A percentile compares a stretch with the other conserved stretches of the same genome.
Evolutionary conservation across 805 yeast species (phyloP).

Genomic region (Monosporozyma servazzii): DNA sequence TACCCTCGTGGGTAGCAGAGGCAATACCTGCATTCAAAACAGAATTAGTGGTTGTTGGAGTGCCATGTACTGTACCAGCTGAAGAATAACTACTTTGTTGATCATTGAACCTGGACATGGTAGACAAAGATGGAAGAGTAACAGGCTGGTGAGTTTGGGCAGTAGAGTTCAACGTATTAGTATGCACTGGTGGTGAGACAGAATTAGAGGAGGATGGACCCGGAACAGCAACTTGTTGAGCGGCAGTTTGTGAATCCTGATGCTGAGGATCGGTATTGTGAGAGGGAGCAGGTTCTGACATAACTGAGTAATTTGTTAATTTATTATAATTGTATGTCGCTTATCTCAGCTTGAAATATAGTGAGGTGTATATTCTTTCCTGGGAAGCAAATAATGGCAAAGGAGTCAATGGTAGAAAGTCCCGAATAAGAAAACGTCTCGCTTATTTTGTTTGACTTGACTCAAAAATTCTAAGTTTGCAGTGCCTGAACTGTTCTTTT

Average conservation of each 20-base stretch:
- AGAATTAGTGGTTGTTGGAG: slow-evolving; percentile 15
- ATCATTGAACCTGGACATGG: slow-evolving; percentile 12
- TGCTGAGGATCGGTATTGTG: neutral
- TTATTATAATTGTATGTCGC: neutral
- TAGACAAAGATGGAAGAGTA: slow-evolving; percentile 6
- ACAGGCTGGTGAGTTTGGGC: slow-evolving; percentile 1
- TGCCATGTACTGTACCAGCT: slow-evolving; percentile 17
- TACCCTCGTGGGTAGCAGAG: slow-evolving; percentile 9
- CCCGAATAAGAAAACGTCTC: neutral
- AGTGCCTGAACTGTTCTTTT: neutral
- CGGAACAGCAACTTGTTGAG: neutral
- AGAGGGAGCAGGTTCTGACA: neutral
- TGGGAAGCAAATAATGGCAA: neutral
- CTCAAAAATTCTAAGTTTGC: neutral
- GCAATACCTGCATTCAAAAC: slow-evolving; percentile 6
- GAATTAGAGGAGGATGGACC: neutral
- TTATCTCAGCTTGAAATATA: neutral
- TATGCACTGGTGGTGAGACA: neutral
- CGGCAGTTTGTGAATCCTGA: neutral
- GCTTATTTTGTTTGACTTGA: neutral
- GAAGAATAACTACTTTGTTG: slow-evolving; percentile 23
- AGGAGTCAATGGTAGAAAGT: neutral
- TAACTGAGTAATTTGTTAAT: neutral
- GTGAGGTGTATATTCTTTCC: neutral
- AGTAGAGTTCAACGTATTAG: neutral